These are phyloP conservation scores for Ensete glaucum DNA, from an alignment of 176 grass and related monocot genomes.

Conservation along the genomic window DNA sequence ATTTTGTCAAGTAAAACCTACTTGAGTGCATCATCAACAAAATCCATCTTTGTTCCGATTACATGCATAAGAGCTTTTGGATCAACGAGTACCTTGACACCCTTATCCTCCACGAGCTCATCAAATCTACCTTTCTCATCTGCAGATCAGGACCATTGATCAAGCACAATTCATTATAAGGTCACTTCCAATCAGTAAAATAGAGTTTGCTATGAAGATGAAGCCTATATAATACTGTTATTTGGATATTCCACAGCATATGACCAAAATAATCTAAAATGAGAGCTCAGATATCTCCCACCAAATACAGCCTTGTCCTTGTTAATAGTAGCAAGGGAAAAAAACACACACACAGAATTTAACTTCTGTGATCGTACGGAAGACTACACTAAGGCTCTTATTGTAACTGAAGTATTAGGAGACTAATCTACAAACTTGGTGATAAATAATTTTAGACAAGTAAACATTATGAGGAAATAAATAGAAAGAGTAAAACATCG, in stretches of 20 bases:
- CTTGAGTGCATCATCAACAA: conserved; percentile 58
- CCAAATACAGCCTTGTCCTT: too few relatives aligned
- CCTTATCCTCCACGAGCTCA: conserved; percentile 73
- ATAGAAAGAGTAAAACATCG: background rate
- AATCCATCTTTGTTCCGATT: conserved; percentile 91
- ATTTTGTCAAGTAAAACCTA: conserved; percentile 12
- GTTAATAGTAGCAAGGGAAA: too few relatives aligned
- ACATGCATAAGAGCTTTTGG: conserved; percentile 95
- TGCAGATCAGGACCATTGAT: conserved; percentile 19
- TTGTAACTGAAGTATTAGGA: background rate
- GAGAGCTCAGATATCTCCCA: too few relatives aligned
- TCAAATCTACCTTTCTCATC: conserved; percentile 88
- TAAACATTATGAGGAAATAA: background rate
- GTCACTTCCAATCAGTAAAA: background rate
- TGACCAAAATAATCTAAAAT: background rate
- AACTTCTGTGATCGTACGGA: too few relatives aligned
- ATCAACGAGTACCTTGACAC: conserved; percentile 84
- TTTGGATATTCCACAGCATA: background rate
- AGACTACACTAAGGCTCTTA: too few relatives aligned
- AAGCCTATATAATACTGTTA: background rate
- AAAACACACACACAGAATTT: too few relatives aligned
- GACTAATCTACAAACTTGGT: background rate
- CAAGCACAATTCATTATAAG: background rate
- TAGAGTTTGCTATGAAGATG: background rate
- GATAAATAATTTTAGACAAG: background rate